phyloP scores from a whole-genome alignment of 78 protist species.

The Isochrysis galbana region DNA sequence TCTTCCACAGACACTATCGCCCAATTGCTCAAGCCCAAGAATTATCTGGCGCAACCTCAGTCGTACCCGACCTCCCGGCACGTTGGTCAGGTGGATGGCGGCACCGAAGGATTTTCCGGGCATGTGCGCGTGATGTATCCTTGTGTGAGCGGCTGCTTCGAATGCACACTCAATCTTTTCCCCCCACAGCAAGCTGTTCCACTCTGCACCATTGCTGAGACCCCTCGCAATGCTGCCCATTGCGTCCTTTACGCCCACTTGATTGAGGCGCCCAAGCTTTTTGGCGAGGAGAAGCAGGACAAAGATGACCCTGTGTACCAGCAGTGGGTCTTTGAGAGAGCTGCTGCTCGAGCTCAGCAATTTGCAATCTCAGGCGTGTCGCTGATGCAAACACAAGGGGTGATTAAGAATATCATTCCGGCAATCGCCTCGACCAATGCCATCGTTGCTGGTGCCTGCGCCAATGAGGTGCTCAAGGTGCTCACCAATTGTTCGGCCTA shows the following conservation, averaged over 20 bases:
- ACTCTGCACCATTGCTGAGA: constrained; percentile 92
- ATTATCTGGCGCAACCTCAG: too few species aligned
- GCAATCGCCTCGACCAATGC: constrained; percentile 98
- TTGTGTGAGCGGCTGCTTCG: constrained; percentile 86
- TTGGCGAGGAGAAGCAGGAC: constrained; percentile 60
- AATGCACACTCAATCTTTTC: constrained; percentile 84
- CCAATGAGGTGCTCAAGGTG: background rate
- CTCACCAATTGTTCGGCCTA: constrained; percentile 8
- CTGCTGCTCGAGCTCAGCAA: constrained; percentile 71
- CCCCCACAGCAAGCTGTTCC: constrained; percentile 90
- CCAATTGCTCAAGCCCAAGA: too few species aligned
- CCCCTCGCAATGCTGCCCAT: constrained; percentile 45
- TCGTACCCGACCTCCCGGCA: too few species aligned
- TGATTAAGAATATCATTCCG: constrained; percentile 81
- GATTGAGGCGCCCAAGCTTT: background rate
- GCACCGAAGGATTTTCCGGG: constrained; percentile 97
- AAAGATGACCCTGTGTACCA: constrained; percentile 90
- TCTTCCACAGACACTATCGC: too few species aligned
- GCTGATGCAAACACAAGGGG: constrained; percentile 69
- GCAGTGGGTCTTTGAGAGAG: constrained; percentile 79
- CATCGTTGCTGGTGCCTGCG: constrained; percentile 78
- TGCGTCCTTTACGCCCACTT: constrained; percentile 17
- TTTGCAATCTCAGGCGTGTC: constrained; percentile 87
- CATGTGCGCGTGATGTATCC: constrained; percentile 91
- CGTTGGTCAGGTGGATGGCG: too few species aligned